Conservation (phyloP, 2,329 filamentous ascomycete genomes). For the Orbilia ellipsospora region DNA sequence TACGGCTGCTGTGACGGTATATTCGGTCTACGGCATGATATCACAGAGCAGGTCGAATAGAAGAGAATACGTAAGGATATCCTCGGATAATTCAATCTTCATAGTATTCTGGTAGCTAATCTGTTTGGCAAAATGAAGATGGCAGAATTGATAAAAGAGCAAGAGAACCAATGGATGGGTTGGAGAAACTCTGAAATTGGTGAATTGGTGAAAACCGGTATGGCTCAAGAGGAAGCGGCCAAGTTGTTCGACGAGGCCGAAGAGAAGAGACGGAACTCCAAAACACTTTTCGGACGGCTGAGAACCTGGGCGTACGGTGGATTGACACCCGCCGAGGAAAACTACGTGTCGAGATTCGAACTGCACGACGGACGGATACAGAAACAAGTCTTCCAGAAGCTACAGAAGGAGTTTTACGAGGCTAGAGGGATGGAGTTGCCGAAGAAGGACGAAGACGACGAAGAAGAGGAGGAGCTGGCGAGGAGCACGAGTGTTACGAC, state of each 20-base stretch:
- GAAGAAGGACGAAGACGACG: constrained; percentile 44
- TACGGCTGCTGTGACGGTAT: constrained; percentile 45
- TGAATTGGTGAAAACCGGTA: constrained; percentile 43
- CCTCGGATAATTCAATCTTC: neutral
- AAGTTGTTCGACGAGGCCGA: constrained; percentile 43
- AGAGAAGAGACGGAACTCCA: constrained; percentile 47
- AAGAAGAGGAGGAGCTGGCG: constrained; percentile 37
- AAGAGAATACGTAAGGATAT: constrained; percentile 52
- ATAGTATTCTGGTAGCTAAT: neutral
- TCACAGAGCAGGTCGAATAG: constrained; percentile 47
- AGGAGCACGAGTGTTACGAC: constrained; percentile 28
- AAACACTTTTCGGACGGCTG: constrained; percentile 53
- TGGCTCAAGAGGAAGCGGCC: constrained; percentile 42
- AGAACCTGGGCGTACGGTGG: constrained; percentile 58
- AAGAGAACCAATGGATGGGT: constrained; percentile 41
- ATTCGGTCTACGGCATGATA: constrained; percentile 53
- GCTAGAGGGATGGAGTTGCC: constrained; percentile 50
- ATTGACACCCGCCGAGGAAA: constrained; percentile 58
- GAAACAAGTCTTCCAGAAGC: constrained; percentile 47
- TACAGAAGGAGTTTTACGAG: constrained; percentile 53
- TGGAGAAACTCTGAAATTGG: constrained; percentile 45
- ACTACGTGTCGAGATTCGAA: constrained; percentile 54
- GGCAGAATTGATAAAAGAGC: constrained; percentile 25
- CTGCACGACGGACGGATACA: constrained; percentile 43
- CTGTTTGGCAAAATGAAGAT: constrained; percentile 1